A percentile compares a stretch with the other conserved stretches of the same genome.
These are phyloP conservation scores for Microbotryum scabiosae DNA, from an alignment of 1,284 basidiomycete genomes.

Conservation along the genomic window DNA sequence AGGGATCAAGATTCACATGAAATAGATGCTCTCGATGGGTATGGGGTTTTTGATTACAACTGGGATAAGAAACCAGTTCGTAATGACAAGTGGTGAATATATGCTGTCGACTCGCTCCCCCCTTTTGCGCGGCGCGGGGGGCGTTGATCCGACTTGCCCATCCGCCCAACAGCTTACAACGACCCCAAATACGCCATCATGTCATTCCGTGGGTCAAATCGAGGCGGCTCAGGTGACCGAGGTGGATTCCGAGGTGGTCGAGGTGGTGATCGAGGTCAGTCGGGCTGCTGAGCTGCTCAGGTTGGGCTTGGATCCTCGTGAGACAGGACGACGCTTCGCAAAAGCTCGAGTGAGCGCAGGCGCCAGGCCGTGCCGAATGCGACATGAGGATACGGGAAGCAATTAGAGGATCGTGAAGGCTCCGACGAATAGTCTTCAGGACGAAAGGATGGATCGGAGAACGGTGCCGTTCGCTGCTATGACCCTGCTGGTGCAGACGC, in stretches of 20 bases:
- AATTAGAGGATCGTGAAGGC: neutral
- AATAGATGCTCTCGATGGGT: no score
- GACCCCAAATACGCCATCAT: neutral
- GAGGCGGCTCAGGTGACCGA: conserved; percentile 6
- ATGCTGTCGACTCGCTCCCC: neutral
- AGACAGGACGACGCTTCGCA: no score
- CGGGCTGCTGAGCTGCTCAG: no score
- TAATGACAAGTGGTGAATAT: neutral
- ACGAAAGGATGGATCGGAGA: neutral
- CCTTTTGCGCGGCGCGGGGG: neutral
- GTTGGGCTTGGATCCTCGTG: no score
- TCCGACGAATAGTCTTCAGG: neutral
- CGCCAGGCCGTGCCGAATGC: no score
- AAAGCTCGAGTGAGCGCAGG: no score
- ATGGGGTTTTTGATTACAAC: no score
- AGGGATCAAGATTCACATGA: no score
- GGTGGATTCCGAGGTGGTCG: conserved; percentile 24
- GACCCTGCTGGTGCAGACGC: neutral
- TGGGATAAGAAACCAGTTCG: no score
- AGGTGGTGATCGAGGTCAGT: conserved; percentile 23
- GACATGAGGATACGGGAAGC: no score
- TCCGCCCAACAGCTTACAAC: neutral
- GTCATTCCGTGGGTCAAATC: neutral
- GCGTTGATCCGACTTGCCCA: neutral
- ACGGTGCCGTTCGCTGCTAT: neutral